Base-by-base conservation (phyloP, 768 basidiomycete genomes). In the Hygrocybe punicea region DNA sequence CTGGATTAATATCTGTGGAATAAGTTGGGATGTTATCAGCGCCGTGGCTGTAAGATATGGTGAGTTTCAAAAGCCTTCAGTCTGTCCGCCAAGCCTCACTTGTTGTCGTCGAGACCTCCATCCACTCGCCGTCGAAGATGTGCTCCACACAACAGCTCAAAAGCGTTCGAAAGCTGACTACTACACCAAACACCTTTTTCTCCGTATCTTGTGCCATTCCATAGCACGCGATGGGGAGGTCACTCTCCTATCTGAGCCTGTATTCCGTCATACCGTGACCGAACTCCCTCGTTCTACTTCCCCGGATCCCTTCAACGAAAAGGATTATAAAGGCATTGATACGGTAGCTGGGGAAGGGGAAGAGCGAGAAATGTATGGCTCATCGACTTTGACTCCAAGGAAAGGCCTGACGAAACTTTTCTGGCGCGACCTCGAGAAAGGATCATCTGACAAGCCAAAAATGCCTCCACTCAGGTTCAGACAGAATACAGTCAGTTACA, bases 1-100 rank as follows among this genome's bases (percentile, higher is more conserved):
- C 51, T 90, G 86, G 87, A 87, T 89, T 52, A 86, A 86, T 61
- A 78, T 89, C 59, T 83, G 80, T 21, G 88, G 87, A 5, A 63
- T 81, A 59, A 80, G 81, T 60, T 89, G 86, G 85, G 86, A 88
- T 63, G 85, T 89, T 36, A 78, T 90, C 62, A 85, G 84, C 62
- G 81, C 82, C 1, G 68, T 89, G 33, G 83, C 84, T 17, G 67
- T 88, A 56, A 81, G 80, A 68, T 87, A 86, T 63, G 77, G 86
- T 86, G 57, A 46, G 79, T 68, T 13, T 3, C 39, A 14, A 44
- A n/a, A n/a, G n/a, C n/a, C 17, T 13, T 46, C 56, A 44, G 52
- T 8, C 11, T 40, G n/a, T 19, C 53, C 14, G 2, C 17, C 4
- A 25, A 16, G 44, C 16, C 1, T 19, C 53, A 40, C 19, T 23